Evolutionary conservation across 2,329 filamentous ascomycete genomes (phyloP).

Genomic region (Tolypocladium inflatum): DNA sequence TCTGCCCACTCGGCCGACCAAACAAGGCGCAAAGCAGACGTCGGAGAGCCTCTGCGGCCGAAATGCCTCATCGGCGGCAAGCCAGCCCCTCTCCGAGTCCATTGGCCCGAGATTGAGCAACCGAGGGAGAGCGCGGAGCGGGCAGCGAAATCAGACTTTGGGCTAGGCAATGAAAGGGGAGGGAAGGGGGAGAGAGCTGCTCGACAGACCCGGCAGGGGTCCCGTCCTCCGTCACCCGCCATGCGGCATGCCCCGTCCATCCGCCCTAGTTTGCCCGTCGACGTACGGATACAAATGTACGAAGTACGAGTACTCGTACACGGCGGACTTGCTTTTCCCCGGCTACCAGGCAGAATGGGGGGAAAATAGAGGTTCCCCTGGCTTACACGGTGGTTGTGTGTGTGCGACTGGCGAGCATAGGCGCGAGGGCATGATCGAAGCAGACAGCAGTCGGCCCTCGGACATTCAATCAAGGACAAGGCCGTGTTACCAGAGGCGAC

Average conservation of each 20-base stretch:
- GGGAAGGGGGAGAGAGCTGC: neutral
- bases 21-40: neutral
- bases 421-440: neutral
- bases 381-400: neutral
- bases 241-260: neutral
- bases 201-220: neutral
- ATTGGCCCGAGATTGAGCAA: neutral
- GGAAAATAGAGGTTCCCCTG: neutral
- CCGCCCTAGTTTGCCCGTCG: neutral
- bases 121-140: neutral
- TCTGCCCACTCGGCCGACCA: neutral
- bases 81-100: neutral
- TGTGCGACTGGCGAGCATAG: neutral
- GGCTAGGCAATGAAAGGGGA: neutral
- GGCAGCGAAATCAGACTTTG: neutral
- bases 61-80: neutral
- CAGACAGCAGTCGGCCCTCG: neutral
- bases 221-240: neutral
- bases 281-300: neutral
- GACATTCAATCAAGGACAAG: neutral
- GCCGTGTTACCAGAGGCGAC: constrained; percentile 1
- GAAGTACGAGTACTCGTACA: too few relatives aligned
- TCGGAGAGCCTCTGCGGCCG: neutral
- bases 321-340: neutral
- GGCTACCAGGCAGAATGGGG: neutral